Percentiles rank a stretch among this genome's conserved stretches.
Conservation (phyloP, 345 rosid genomes). For the Citrus maxima region DNA sequence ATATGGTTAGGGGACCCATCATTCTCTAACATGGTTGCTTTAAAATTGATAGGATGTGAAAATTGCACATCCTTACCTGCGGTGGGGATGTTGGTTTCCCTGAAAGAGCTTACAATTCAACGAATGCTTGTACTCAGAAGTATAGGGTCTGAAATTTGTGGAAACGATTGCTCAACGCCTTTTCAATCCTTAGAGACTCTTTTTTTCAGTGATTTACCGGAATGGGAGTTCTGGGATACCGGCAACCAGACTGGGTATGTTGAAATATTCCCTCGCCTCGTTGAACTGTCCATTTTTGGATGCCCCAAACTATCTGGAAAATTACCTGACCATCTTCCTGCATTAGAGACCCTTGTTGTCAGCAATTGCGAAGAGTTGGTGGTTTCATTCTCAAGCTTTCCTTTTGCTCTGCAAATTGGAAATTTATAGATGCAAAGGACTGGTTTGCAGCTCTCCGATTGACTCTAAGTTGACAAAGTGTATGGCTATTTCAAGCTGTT, state of each 20-base stretch:
- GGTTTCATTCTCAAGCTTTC: background rate
- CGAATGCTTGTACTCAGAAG: background rate
- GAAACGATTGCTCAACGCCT: background rate
- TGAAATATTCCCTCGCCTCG: background rate
- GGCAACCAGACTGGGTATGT: background rate
- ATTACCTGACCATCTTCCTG: background rate
- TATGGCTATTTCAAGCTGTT: background rate
- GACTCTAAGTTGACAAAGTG: background rate
- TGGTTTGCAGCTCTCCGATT: background rate
- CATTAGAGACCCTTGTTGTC: background rate
- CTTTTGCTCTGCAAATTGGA: background rate
- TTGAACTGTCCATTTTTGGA: background rate
- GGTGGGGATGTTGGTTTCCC: background rate
- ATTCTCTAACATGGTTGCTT: background rate
- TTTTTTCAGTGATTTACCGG: accelerated
- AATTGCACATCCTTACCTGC: background rate
- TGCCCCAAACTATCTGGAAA: background rate
- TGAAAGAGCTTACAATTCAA: background rate
- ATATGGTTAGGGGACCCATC: background rate
- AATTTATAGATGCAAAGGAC: background rate
- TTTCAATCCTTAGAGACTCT: background rate
- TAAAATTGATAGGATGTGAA: background rate
- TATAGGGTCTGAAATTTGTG: background rate
- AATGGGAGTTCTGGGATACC: background rate
- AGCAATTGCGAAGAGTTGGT: background rate